Conservation (phyloP, 169 alveolate species). For the Cryptosporidium tyzzeri region DNA sequence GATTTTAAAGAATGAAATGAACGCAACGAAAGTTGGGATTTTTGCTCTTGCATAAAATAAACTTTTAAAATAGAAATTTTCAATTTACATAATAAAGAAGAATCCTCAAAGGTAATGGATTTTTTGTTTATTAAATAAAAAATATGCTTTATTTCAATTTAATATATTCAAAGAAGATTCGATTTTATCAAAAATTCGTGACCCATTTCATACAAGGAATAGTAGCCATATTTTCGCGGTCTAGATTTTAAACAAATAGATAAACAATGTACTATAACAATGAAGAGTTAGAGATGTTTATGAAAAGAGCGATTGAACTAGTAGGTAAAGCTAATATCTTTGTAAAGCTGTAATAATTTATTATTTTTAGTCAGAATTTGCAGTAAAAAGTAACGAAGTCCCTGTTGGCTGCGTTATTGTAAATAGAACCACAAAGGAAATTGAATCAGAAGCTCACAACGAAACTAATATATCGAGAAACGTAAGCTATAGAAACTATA, state of each 20-base stretch:
- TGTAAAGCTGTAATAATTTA: neutral
- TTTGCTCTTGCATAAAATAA: neutral
- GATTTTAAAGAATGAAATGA: too few species aligned
- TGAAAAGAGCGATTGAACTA: slow-evolving; percentile 34
- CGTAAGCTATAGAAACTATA: slow-evolving; percentile 16
- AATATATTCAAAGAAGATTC: too few species aligned
- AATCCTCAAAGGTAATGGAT: too few species aligned
- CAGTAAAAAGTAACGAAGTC: slow-evolving; percentile 26
- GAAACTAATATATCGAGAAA: slow-evolving; percentile 55
- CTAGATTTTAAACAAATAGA: neutral
- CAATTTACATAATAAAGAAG: too few species aligned
- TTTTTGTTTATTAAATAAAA: too few species aligned
- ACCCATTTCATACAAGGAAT: neutral
- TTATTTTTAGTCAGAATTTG: slow-evolving; percentile 15
- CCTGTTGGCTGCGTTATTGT: slow-evolving; percentile 73
- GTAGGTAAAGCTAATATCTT: slow-evolving; percentile 10
- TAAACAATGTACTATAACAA: slow-evolving; percentile 12
- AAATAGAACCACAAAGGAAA: slow-evolving; percentile 38
- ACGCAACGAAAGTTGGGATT: neutral
- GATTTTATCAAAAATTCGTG: too few species aligned
- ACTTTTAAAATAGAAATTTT: too few species aligned
- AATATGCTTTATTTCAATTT: neutral
- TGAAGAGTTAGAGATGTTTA: slow-evolving; percentile 22
- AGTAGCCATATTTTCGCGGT: neutral
- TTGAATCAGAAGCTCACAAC: slow-evolving; percentile 69